Conservation (phyloP, 257 asterid genomes). For the Agastache rugosa region DNA sequence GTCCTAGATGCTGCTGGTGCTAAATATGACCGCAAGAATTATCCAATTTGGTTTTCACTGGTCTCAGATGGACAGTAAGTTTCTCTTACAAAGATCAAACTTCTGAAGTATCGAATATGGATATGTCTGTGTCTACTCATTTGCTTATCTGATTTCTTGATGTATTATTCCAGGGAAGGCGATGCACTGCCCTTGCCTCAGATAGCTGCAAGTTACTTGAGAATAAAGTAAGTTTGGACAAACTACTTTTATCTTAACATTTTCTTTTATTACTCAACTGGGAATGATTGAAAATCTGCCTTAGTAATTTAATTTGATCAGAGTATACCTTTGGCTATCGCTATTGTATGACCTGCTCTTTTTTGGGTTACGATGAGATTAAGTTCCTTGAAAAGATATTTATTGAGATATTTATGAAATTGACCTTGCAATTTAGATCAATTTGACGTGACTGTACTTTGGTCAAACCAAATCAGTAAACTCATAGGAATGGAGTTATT, state of each 20-base stretch:
- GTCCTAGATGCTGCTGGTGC: conserved; percentile 69
- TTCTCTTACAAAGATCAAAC: conserved; percentile 27
- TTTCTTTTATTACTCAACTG: neutral
- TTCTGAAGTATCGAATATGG: conserved; percentile 21
- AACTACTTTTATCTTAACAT: conserved; percentile 22
- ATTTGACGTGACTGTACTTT: conserved; percentile 14
- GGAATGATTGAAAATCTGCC: conserved; percentile 12
- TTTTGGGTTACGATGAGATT: neutral
- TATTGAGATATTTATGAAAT: conserved; percentile 7
- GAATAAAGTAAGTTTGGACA: conserved; percentile 74
- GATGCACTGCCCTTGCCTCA: conserved; percentile 77
- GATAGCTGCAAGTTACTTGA: conserved; percentile 81
- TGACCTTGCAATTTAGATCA: conserved; percentile 19
- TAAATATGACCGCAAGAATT: conserved; percentile 57
- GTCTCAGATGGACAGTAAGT: conserved; percentile 84
- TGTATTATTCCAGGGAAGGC: conserved; percentile 66
- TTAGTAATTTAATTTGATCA: conserved; percentile 15
- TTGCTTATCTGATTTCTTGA: conserved; percentile 39
- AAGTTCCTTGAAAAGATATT: neutral
- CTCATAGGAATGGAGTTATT: conserved; percentile 11
- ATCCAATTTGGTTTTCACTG: conserved; percentile 92
- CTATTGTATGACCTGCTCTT: conserved; percentile 26
- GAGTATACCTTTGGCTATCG: neutral
- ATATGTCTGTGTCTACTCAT: conserved; percentile 20
- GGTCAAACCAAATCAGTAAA: conserved; percentile 9